Conservation (phyloP, 176 grass and related monocot genomes). For the Rhynchospora tenuis region DNA sequence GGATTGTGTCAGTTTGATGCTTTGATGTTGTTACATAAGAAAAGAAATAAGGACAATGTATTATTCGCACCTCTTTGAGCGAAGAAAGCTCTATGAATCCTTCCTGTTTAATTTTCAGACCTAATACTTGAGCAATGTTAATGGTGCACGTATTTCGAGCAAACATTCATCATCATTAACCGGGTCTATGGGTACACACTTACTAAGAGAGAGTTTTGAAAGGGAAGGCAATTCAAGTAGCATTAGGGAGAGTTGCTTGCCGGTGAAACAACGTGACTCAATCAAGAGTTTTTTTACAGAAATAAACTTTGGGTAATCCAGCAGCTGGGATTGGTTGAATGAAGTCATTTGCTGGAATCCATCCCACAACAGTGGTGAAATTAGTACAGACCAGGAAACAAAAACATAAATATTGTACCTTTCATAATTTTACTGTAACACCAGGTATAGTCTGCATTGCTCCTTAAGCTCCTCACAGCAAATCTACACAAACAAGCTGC, state of each 20-base stretch:
- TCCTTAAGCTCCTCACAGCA: too few relatives aligned
- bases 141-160: background rate
- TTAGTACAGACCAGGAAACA: too few relatives aligned
- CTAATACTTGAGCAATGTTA: background rate
- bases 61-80: conserved; percentile 16
- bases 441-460: too few relatives aligned
- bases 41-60: background rate
- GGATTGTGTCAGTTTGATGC: background rate
- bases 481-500: too few relatives aligned
- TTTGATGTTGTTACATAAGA: background rate
- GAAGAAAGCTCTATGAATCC: conserved; percentile 23
- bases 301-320: conserved; percentile 20
- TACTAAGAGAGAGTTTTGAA: background rate
- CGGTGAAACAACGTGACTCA: conserved; percentile 15
- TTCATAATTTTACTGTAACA: too few relatives aligned
- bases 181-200: background rate
- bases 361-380: conserved; percentile 14
- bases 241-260: background rate
- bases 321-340: background rate
- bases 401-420: too few relatives aligned
- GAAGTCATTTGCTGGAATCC: background rate
- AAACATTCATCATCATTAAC: background rate
- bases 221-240: conserved; percentile 13
- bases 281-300: background rate
- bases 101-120: conserved; percentile 2